phyloP scores from a whole-genome alignment of 192 early-diverging fungal genomes.

The Dissophora ornata region DNA sequence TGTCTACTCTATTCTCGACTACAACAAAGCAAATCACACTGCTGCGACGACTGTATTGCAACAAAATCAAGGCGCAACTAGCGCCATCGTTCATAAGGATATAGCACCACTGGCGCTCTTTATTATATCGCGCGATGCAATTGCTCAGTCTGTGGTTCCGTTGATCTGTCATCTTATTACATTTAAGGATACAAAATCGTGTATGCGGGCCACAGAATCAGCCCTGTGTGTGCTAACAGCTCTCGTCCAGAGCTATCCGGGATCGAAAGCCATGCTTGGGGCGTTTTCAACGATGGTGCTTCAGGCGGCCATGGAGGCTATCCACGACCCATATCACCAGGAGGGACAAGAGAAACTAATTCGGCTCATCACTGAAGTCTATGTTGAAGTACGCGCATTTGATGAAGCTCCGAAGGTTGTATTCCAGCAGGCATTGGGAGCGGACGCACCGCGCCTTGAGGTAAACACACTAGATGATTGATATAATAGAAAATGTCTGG shows the following conservation, averaged over 20 bases:
- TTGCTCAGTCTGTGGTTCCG: conserved; percentile 21
- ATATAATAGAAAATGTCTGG: neutral
- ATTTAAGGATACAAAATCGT: conserved; percentile 37
- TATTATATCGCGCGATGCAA: conserved; percentile 16
- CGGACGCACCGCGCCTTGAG: conserved; percentile 28
- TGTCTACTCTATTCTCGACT: conserved; percentile 25
- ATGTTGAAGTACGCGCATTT: conserved; percentile 44
- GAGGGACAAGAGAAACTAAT: conserved; percentile 49
- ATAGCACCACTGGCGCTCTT: conserved; percentile 24
- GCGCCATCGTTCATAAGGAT: conserved; percentile 16
- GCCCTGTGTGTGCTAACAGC: conserved; percentile 18
- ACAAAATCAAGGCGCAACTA: neutral
- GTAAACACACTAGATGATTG: neutral
- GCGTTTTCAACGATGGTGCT: conserved; percentile 28
- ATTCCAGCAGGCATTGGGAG: conserved; percentile 29
- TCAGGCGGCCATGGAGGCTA: conserved; percentile 32
- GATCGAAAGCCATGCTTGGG: conserved; percentile 8
- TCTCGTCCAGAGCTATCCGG: conserved; percentile 35
- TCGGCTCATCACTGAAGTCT: conserved; percentile 49
- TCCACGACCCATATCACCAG: conserved; percentile 50
- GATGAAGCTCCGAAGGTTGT: conserved; percentile 27
- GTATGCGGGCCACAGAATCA: conserved; percentile 18
- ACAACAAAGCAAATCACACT: conserved; percentile 13
- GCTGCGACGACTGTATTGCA: neutral
- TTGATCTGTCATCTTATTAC: conserved; percentile 40